phyloP scores from a whole-genome alignment of 176 grass and related monocot genomes.

The Urochloa ruziziensis region DNA sequence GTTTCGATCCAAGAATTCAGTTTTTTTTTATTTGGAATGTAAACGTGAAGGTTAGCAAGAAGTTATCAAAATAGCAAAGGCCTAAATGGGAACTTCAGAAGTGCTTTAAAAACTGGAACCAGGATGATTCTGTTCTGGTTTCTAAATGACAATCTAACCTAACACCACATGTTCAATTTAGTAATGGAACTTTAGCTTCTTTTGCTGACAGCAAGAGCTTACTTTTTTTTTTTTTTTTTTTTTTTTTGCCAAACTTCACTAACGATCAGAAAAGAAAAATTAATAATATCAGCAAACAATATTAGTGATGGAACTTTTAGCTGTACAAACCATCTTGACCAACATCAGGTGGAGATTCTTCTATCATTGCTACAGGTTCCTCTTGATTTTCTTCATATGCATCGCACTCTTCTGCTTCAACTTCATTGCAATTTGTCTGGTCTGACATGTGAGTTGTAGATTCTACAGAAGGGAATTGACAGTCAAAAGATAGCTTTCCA shows the following conservation, averaged over 20 bases:
- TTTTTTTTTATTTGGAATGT: neutral
- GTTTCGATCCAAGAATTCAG: neutral
- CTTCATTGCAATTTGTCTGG: slow-evolving; percentile 54
- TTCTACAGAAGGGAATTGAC: slow-evolving; percentile 36
- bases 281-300: neutral
- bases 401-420: slow-evolving; percentile 65
- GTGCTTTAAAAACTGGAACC: neutral
- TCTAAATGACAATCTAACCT: neutral
- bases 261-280: neutral
- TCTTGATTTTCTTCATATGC: slow-evolving; percentile 80
- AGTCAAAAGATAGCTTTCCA: neutral
- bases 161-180: neutral
- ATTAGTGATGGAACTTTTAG: slow-evolving; percentile 6
- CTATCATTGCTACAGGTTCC: slow-evolving; percentile 74
- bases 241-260: neutral
- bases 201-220: neutral
- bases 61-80: neutral
- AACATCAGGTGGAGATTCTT: slow-evolving; percentile 66
- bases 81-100: neutral
- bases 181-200: neutral
- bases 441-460: slow-evolving; percentile 39
- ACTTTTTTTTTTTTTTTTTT: neutral
- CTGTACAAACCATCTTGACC: slow-evolving; percentile 35
- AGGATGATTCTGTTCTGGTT: neutral
- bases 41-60: neutral